A percentile compares a stretch with the other conserved stretches of the same genome.
Conservation (phyloP, 2,329 filamentous ascomycete species). For the Alternaria gansuensis region DNA sequence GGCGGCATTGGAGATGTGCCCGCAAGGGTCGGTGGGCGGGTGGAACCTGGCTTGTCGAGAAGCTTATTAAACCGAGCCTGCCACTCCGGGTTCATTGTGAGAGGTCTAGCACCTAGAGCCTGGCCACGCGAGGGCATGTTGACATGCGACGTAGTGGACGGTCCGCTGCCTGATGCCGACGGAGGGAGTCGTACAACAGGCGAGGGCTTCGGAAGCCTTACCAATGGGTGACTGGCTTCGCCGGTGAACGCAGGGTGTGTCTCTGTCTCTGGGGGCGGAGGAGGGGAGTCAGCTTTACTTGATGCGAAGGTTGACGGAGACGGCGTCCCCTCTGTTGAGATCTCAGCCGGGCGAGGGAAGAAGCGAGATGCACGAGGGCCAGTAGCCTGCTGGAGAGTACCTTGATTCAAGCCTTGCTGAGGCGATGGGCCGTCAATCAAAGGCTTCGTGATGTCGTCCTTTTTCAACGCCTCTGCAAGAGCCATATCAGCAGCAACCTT, state of each 20-base stretch:
- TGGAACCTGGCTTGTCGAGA: constrained; percentile 65
- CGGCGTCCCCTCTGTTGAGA: constrained; percentile 33
- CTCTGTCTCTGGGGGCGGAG: constrained; percentile 73
- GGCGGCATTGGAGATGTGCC: constrained; percentile 40
- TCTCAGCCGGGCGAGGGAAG: constrained; percentile 47
- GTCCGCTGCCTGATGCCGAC: constrained; percentile 51
- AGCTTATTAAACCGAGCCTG: constrained; percentile 85
- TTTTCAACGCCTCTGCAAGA: constrained; percentile 29
- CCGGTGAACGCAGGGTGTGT: constrained; percentile 78
- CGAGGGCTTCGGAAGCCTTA: constrained; percentile 73
- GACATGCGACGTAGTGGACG: constrained; percentile 49
- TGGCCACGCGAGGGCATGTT: constrained; percentile 50
- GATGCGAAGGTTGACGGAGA: constrained; percentile 31
- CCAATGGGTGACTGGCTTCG: constrained; percentile 70
- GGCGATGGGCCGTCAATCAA: constrained; percentile 36
- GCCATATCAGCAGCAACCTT: constrained; percentile 33
- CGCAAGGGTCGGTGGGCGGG: constrained; percentile 41
- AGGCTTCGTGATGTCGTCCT: constrained; percentile 40
- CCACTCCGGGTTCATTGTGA: constrained; percentile 66
- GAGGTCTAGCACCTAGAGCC: constrained; percentile 49
- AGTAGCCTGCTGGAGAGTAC: constrained; percentile 37
- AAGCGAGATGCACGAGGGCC: constrained; percentile 50
- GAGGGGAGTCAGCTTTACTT: constrained; percentile 44
- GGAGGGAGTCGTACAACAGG: constrained; percentile 86
- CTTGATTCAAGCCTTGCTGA: constrained; percentile 34